phyloP scores from a whole-genome alignment of 2,329 filamentous ascomycete genomes.

The Teratosphaeria gauchensis region DNA sequence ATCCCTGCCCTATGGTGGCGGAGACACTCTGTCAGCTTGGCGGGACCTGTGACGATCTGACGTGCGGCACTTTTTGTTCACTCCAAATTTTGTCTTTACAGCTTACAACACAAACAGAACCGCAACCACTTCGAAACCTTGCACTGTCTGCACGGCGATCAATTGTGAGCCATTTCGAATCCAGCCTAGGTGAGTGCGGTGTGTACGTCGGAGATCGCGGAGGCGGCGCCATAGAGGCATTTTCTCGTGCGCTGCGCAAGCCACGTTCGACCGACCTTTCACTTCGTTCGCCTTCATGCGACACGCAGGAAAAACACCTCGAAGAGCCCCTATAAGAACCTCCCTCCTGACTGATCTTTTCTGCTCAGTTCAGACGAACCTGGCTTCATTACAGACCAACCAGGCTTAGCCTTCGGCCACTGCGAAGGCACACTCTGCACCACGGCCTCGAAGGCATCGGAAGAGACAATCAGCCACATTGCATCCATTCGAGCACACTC shows the following conservation, averaged over 20 bases:
- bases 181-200: not conserved
- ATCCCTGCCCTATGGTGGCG: not conserved
- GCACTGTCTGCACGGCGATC: not conserved
- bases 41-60: not conserved
- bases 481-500: conserved; percentile 35
- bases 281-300: not conserved
- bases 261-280: not conserved
- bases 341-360: not conserved
- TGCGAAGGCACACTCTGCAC: conserved; percentile 33
- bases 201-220: not conserved
- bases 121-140: not conserved
- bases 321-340: not conserved
- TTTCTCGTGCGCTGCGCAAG: not conserved
- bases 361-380: not conserved
- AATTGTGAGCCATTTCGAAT: not conserved
- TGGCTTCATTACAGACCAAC: not conserved
- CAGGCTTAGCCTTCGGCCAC: conserved; percentile 19
- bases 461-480: conserved; percentile 38
- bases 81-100: not conserved
- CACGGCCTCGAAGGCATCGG: conserved; percentile 36
- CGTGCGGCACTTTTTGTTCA: not conserved
- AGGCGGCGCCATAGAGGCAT: not conserved
- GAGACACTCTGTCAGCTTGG: not conserved
- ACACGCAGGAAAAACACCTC: not conserved
- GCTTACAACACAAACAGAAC: not conserved